Conservation (phyloP, 2,329 filamentous ascomycete genomes). For the Colletotrichum kahawae region DNA sequence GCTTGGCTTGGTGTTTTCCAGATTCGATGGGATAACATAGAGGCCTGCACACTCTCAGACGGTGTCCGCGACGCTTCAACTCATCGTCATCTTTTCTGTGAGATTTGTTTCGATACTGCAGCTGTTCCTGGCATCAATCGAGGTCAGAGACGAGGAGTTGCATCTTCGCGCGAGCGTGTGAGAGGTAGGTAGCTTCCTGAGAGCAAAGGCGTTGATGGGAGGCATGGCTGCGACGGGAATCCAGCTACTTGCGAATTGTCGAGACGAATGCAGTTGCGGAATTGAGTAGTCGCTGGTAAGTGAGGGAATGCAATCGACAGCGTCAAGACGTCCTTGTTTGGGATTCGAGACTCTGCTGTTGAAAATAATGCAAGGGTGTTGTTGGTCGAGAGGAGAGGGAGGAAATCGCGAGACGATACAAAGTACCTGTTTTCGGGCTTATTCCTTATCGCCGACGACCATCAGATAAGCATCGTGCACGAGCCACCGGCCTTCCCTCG, state of each 20-base stretch:
- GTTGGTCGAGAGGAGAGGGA: background rate
- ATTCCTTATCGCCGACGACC: accelerated
- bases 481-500: background rate
- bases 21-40: background rate
- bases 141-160: background rate
- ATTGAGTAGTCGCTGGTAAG: accelerated
- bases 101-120: accelerated
- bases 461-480: background rate
- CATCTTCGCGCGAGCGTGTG: background rate
- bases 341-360: background rate
- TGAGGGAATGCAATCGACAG: background rate
- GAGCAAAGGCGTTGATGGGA: background rate
- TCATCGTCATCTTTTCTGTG: background rate
- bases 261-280: background rate
- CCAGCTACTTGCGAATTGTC: background rate
- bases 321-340: background rate
- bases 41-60: background rate
- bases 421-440: background rate
- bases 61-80: accelerated
- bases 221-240: background rate
- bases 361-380: background rate
- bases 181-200: background rate
- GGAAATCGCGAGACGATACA: background rate
- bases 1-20: slow-evolving; percentile 25
- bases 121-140: background rate